phyloP scores from a whole-genome alignment of 306 rosid genomes.

The Pachyrhizus erosus region DNA sequence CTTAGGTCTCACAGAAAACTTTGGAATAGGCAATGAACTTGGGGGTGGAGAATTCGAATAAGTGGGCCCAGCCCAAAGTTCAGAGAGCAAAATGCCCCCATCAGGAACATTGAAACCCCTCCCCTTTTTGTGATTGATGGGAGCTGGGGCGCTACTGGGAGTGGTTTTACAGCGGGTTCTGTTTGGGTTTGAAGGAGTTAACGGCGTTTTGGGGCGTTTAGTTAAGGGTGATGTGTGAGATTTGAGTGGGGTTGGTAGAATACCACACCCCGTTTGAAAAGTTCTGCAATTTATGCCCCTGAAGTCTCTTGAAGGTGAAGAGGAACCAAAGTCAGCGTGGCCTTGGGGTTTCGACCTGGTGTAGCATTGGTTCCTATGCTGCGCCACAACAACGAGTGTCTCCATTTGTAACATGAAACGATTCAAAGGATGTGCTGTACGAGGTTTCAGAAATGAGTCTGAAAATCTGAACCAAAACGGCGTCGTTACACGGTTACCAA shows the following conservation, averaged over 20 bases:
- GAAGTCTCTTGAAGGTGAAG: slow-evolving; percentile 56
- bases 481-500: neutral
- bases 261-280: slow-evolving; percentile 76
- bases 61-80: slow-evolving; percentile 97
- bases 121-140: slow-evolving; percentile 53
- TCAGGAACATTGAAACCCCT: slow-evolving; percentile 37
- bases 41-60: slow-evolving; percentile 96
- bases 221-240: slow-evolving; percentile 47
- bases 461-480: slow-evolving; percentile 25
- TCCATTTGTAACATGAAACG: slow-evolving; percentile 56
- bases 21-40: slow-evolving; percentile 86
- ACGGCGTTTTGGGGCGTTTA: slow-evolving; percentile 53
- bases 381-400: slow-evolving; percentile 65
- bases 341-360: slow-evolving; percentile 49
- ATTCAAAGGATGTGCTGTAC: neutral
- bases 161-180: slow-evolving; percentile 21
- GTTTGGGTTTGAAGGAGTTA: slow-evolving; percentile 35
- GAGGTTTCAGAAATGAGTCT: slow-evolving; percentile 25
- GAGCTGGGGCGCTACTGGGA: slow-evolving; percentile 55
- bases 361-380: slow-evolving; percentile 74
- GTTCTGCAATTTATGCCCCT: slow-evolving; percentile 72
- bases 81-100: slow-evolving; percentile 60
- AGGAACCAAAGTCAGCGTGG: slow-evolving; percentile 52
- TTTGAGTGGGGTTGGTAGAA: slow-evolving; percentile 73
- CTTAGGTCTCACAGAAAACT: slow-evolving; percentile 64